Percentiles rank a stretch among this genome's conserved stretches.
These are phyloP conservation scores for Melanogaster broomeanus DNA, from an alignment of 768 basidiomycete genomes.

Conservation along the genomic window DNA sequence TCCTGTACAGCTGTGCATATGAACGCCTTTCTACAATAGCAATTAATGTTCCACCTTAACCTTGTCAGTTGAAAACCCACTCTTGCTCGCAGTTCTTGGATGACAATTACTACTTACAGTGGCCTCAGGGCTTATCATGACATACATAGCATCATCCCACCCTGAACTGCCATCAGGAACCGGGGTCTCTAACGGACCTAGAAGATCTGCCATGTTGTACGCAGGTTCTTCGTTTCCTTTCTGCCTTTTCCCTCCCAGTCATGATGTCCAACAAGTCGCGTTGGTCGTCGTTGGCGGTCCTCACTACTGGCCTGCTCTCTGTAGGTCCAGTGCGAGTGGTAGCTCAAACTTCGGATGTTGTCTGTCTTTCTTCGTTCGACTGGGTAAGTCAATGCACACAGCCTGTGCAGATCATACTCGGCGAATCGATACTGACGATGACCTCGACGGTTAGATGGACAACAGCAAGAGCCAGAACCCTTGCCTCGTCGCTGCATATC, in stretches of 20 bases:
- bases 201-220: neutral
- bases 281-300: constrained; percentile 19
- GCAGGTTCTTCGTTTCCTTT: neutral
- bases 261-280: constrained; percentile 8
- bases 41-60: too few relatives aligned
- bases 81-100: neutral
- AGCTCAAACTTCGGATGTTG: constrained; percentile 26
- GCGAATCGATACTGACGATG: neutral
- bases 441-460: constrained; percentile 21
- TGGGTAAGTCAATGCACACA: constrained; percentile 25
- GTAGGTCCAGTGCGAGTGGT: constrained; percentile 10
- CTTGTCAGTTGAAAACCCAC: too few relatives aligned
- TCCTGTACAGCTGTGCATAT: neutral
- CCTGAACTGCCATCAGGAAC: constrained; percentile 16
- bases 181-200: neutral
- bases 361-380: constrained; percentile 19
- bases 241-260: neutral
- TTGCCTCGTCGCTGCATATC: constrained; percentile 45
- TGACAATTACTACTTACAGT: neutral
- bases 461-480: constrained; percentile 52
- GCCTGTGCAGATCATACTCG: neutral
- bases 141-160: neutral
- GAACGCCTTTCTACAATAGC: neutral
- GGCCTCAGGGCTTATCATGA: neutral
- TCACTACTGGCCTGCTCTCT: constrained; percentile 17